Percentiles rank a stretch among this genome's conserved stretches.
Conservation (phyloP, 495 filamentous ascomycete genomes). For the Penicillium flavigenum region DNA sequence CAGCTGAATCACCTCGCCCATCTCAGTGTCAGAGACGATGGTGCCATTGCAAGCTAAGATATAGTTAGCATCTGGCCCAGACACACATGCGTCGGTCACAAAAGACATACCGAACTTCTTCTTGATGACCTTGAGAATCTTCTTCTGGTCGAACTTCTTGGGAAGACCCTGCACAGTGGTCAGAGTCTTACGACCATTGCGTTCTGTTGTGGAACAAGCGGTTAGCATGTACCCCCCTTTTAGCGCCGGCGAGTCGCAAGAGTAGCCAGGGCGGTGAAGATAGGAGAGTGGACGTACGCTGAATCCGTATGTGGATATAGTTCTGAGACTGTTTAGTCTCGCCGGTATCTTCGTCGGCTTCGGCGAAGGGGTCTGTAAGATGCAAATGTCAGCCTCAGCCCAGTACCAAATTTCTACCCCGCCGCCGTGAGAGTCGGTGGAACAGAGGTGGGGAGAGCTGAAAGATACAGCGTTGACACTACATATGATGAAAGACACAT, state of each 20-base stretch:
- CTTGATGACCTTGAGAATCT: conserved; percentile 99
- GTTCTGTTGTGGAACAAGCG: conserved; percentile 59
- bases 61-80: conserved; percentile 21
- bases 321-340: conserved; percentile 91
- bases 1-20: conserved; percentile 99
- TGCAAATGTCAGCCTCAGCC: conserved; percentile 39
- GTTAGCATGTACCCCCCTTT: conserved; percentile 27
- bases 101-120: conserved; percentile 90
- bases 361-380: conserved; percentile 95
- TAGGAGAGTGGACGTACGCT: conserved; percentile 67
- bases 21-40: conserved; percentile 93
- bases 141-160: conserved; percentile 98
- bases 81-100: conserved; percentile 8
- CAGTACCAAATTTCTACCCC: conserved; percentile 39
- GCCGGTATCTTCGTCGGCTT: conserved; percentile 99
- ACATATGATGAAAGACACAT: background rate
- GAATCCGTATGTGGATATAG: conserved; percentile 99
- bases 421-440: conserved; percentile 24
- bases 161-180: conserved; percentile 98
- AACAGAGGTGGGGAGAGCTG: conserved; percentile 3
- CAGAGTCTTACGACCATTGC: conserved; percentile 99
- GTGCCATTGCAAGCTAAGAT: conserved; percentile 97
- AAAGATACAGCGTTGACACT: background rate
- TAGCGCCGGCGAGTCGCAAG: conserved; percentile 13
- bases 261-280: conserved; percentile 12